A percentile compares a stretch with the other conserved stretches of the same genome.
phyloP scores from a whole-genome alignment of 2,329 filamentous ascomycete species.

The Penicillium olsonii region DNA sequence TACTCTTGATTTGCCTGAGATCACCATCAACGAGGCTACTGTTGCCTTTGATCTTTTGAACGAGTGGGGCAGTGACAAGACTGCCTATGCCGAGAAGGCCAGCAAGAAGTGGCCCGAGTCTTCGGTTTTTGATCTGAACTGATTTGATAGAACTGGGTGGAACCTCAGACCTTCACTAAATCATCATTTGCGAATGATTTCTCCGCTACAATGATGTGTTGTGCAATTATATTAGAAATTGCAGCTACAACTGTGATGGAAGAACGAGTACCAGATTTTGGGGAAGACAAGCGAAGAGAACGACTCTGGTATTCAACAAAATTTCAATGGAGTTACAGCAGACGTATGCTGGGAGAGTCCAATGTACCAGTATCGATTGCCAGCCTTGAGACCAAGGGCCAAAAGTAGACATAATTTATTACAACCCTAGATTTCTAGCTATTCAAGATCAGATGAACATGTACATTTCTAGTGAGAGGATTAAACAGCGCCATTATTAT shows the following conservation, averaged over 20 bases:
- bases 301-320: constrained; percentile 1
- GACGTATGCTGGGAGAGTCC: background rate
- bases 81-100: constrained; percentile 50
- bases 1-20: constrained; percentile 55
- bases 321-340: constrained; percentile 6
- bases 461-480: constrained; percentile 12
- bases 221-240: background rate
- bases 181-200: background rate
- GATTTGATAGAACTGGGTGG: constrained; percentile 6
- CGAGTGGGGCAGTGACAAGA: constrained; percentile 55
- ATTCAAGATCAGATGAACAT: constrained; percentile 4
- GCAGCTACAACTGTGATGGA: background rate
- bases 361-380: constrained; percentile 11
- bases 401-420: constrained; percentile 4
- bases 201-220: background rate
- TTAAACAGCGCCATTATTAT: constrained; percentile 27
- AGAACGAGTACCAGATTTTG: constrained; percentile 1
- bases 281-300: constrained; percentile 5
- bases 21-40: constrained; percentile 59
- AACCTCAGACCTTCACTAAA: background rate
- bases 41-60: constrained; percentile 55
- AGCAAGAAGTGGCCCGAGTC: constrained; percentile 44
- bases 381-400: constrained; percentile 1
- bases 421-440: background rate
- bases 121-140: constrained; percentile 36